Base-by-base conservation (phyloP, 2,329 filamentous ascomycete species). In the Fusarium haematococcum region DNA sequence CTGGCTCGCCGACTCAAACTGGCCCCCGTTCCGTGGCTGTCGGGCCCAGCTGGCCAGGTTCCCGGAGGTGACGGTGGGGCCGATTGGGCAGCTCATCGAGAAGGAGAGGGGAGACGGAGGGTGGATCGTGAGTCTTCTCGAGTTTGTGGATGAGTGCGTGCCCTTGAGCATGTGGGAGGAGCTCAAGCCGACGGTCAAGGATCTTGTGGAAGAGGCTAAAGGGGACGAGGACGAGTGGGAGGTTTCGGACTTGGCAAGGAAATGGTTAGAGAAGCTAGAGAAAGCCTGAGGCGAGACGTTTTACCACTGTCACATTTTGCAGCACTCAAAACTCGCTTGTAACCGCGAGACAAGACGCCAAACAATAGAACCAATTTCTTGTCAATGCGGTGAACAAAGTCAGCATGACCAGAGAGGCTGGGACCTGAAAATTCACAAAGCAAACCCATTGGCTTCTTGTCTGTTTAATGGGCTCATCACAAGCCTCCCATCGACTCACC, bases 281-380 rank as follows among this genome's bases (percentile, higher is more conserved):
- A 37, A 27, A 32, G 20, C 10, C 20, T 33, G 14, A 23, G 52
- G 13, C 10, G 33, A 39, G 23, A 23, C 23, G 72, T 75, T 73
- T 75, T 65, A 73, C 61, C 65, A 75, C 43, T 43, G 72, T 74
- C 52, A 56, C 72, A 73, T 56, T 52, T 32, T 57, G 52, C 48
- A 75, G 58, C 39, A 45, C 59, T 32, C 59, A 23, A 25, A 50
- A 67, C 52, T 37, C 64, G 72, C 60, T 50, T 35, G 23, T 48
- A 23, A 32, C n/a, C n/a, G 20, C 23, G 60, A 72, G 67, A 27
- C 43, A 48, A 35, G 30, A 50, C 18, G n/a, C 57, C 41, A 70
- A 48, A 48, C 43, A 25, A 48, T 16, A 3, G 13, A 25, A 2
- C 45, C 10, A 27, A 18, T 18, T 16, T 16, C 43, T 25, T n/a